These are phyloP conservation scores for Actinomortierella wolfii DNA, from an alignment of 371 early-diverging fungal genomes.

Conservation along the genomic window DNA sequence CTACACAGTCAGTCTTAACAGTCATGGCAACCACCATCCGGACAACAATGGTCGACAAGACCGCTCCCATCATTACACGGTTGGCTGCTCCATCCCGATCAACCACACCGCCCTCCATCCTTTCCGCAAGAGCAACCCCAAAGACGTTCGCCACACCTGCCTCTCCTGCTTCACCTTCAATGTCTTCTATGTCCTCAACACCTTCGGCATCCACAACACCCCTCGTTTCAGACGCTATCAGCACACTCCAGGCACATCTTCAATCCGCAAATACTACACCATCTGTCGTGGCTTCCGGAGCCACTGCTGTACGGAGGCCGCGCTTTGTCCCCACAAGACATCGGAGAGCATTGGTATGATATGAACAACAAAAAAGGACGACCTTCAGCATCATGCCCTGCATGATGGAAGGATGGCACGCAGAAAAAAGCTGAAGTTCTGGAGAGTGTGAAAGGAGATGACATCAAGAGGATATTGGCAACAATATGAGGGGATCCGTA, in stretches of 20 bases:
- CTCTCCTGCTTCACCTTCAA: background rate
- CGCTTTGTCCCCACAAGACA: constrained; percentile 28
- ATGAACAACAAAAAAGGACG: background rate
- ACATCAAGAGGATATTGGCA: no score
- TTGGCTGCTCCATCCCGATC: background rate
- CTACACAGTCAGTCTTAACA: background rate
- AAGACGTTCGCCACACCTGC: no score
- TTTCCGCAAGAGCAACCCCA: no score
- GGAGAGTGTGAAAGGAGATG: no score
- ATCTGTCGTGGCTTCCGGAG: constrained; percentile 4
- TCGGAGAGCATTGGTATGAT: constrained; percentile 28
- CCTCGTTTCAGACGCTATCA: background rate
- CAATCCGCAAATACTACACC: constrained; percentile 7
- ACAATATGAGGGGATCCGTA: no score
- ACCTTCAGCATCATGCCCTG: no score
- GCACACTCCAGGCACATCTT: no score
- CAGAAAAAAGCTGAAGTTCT: background rate
- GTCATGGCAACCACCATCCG: background rate
- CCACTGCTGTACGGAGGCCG: constrained; percentile 4
- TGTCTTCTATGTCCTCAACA: background rate
- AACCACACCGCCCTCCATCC: no score
- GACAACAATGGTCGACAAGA: background rate
- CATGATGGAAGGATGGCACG: background rate
- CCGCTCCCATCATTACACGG: background rate
- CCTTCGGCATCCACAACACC: background rate